phyloP scores from a whole-genome alignment of 2,329 filamentous ascomycete species.

The Fusarium incarnatum region DNA sequence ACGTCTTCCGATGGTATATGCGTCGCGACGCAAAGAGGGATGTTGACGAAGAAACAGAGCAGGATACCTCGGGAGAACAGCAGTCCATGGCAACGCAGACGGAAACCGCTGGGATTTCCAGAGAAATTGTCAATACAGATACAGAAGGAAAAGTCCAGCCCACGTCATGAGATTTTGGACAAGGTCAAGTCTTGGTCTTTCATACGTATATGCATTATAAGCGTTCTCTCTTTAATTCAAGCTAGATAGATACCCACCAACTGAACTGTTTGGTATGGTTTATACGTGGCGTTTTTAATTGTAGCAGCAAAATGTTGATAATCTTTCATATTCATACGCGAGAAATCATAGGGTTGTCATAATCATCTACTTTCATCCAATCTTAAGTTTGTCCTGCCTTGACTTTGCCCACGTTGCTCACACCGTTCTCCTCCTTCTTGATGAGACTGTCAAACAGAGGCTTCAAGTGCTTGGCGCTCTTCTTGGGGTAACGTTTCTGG shows the following conservation, averaged over 20 bases:
- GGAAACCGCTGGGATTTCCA: neutral
- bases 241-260: neutral
- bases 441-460: constrained; percentile 78
- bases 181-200: neutral
- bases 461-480: constrained; percentile 79
- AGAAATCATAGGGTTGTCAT: constrained; percentile 6
- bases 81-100: constrained; percentile 2
- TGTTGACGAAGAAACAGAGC: constrained; percentile 37
- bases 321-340: constrained; percentile 6
- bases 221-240: neutral
- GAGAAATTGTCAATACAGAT: neutral
- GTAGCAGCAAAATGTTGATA: neutral
- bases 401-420: constrained; percentile 18
- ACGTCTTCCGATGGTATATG: constrained; percentile 61
- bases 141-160: constrained; percentile 6
- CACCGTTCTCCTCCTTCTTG: constrained; percentile 61
- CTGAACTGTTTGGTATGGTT: neutral
- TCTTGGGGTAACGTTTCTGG: constrained; percentile 85
- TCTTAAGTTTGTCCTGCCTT: constrained; percentile 30
- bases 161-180: neutral
- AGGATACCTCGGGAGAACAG: constrained; percentile 2
- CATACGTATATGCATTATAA: neutral
- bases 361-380: constrained; percentile 5
- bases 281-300: neutral
- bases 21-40: constrained; percentile 41